Conservation (phyloP, 2,329 filamentous ascomycete genomes). For the Neocucurbitaria cava region DNA sequence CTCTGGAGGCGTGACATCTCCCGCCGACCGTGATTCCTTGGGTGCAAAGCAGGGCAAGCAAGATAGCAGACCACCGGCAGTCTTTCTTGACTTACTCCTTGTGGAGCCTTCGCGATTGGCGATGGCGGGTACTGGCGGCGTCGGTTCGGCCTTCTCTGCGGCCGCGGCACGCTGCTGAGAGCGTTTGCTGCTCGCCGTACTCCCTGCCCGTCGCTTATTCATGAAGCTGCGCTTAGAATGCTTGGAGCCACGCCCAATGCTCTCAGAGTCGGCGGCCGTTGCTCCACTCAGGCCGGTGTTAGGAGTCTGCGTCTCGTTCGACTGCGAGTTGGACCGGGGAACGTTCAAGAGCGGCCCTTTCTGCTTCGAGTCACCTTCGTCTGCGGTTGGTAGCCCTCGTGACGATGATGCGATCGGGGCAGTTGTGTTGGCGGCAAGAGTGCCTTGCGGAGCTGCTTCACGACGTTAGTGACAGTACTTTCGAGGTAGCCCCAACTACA, state of each 20-base stretch:
- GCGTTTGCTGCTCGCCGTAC: conserved; percentile 56
- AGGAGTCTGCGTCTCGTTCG: conserved; percentile 41
- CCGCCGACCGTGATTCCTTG: conserved; percentile 59
- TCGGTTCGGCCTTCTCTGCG: conserved; percentile 50
- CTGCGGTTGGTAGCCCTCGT: conserved; percentile 31
- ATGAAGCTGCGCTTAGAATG: conserved; percentile 54
- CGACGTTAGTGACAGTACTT: conserved; percentile 14
- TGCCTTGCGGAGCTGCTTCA: conserved; percentile 16
- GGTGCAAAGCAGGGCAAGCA: conserved; percentile 74
- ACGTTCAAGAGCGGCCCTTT: conserved; percentile 48
- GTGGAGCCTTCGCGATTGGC: conserved; percentile 43
- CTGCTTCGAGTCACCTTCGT: conserved; percentile 39
- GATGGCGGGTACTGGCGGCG: conserved; percentile 38
- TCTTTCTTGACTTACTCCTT: conserved; percentile 51
- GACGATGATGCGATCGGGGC: conserved; percentile 35
- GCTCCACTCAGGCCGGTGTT: conserved; percentile 53
- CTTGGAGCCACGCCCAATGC: conserved; percentile 53
- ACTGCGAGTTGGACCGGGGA: conserved; percentile 40
- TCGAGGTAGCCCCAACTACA: neutral
- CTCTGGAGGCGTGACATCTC: conserved; percentile 54
- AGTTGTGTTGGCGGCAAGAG: conserved; percentile 21
- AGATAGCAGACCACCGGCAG: conserved; percentile 48
- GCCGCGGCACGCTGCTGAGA: conserved; percentile 48
- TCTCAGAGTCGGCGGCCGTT: conserved; percentile 55
- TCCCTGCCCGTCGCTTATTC: conserved; percentile 54